Base-by-base conservation (phyloP, 441 rosid genomes). In the Sinapis alba region DNA sequence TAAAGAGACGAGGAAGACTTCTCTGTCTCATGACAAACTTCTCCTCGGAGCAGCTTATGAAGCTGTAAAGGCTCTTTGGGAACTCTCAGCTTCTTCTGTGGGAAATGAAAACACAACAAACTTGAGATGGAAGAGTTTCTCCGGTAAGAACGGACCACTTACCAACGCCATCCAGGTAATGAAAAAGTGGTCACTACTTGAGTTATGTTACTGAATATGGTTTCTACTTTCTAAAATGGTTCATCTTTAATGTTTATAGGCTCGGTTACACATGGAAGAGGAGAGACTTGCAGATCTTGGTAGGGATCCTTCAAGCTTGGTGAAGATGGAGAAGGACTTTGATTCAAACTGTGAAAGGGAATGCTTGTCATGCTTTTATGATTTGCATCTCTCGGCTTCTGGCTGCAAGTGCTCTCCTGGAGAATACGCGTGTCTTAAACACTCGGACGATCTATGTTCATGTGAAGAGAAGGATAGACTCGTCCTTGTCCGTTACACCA, bases 11-110 rank as follows among this genome's bases (percentile, higher is more conserved):
- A 89, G 92, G 56, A 95, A 91, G 82, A 91, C 97, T 69, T 95
- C 98, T 18, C 79, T 95, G 36, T 95, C 98, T 18, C 98, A 95
- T 74, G 99, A 95, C 82, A 95, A 91, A 80, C 85, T 95, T 72
- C 85, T 93, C 28, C 77, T 95, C 2, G 86, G 90, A 66, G 81
- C 98, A 61, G 93, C 88, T 64, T 80, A 78, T 79, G 84, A 83
- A 67, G 97, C 93, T 43, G 79, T 88, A 26, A 79, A 71, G 78
- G 84, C 90, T 10, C 92, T 90, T 21, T 78, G 85, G 94, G 91
- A 93, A 73, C 71, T 85, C 60, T 73, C 80, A 24, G 28, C 77
- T 78, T 76, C 77, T 78, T 75, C 81, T 5, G 70, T 63, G 20
- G 83, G 84, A 21, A 87, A 84, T 75, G 89, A 84, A 78, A 88